Conservation (phyloP, 768 basidiomycete genomes). For the Mrakia blollopis region DNA sequence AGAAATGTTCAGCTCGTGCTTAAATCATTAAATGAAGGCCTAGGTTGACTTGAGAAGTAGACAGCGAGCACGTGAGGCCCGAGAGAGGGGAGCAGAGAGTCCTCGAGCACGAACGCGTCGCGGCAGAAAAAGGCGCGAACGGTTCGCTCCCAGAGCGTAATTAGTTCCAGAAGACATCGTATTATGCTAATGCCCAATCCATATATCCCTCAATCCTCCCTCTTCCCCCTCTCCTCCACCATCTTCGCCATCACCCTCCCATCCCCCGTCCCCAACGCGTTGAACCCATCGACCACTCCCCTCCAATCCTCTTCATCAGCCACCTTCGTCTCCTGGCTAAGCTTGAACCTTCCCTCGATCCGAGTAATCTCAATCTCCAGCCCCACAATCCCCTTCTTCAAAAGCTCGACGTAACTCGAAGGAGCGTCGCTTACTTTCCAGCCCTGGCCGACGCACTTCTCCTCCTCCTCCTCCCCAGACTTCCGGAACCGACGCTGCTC, state of each 20-base stretch:
- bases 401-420: constrained; percentile 38
- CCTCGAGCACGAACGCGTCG: too few relatives aligned
- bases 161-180: too few relatives aligned
- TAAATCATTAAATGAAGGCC: too few relatives aligned
- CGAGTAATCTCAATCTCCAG: constrained; percentile 41
- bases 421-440: constrained; percentile 44
- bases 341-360: constrained; percentile 43
- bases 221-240: constrained; percentile 23
- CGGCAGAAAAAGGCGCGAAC: too few relatives aligned
- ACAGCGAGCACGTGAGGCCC: too few relatives aligned
- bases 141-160: too few relatives aligned
- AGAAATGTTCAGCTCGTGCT: too few relatives aligned
- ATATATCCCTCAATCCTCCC: not conserved
- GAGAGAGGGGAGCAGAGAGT: too few relatives aligned
- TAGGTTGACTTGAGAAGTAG: too few relatives aligned
- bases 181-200: too few relatives aligned
- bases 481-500: constrained; percentile 18
- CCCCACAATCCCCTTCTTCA: constrained; percentile 43
- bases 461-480: not conserved
- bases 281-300: constrained; percentile 42
- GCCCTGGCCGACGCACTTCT: constrained; percentile 2
- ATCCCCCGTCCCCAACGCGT: constrained; percentile 34
- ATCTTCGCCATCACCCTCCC: constrained; percentile 37
- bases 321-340: constrained; percentile 39
- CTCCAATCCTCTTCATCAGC: constrained; percentile 41